phyloP scores from a whole-genome alignment of 352 stramenopile genomes.

The Pythium vanterpoolii region DNA sequence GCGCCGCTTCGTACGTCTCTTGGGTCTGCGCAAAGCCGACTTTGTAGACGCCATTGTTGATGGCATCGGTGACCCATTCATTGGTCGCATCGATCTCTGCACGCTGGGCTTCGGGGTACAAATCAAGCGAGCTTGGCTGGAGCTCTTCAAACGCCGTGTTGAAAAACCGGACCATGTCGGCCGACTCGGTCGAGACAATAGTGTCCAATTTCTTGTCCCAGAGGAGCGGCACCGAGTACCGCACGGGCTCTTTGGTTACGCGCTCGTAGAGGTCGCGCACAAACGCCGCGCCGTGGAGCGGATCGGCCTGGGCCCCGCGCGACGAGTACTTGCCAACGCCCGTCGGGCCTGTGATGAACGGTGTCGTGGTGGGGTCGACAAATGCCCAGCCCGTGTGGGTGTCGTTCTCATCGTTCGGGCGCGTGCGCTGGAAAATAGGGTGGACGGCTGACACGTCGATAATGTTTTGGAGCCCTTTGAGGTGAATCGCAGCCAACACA shows the following conservation, averaged over 20 bases:
- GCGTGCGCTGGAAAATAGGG: conserved; percentile 41
- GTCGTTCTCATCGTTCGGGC: conserved; percentile 33
- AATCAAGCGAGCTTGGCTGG: conserved; percentile 67
- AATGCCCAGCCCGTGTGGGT: conserved; percentile 87
- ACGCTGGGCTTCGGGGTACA: conserved; percentile 82
- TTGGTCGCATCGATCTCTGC: conserved; percentile 84
- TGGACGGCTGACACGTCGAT: conserved; percentile 87
- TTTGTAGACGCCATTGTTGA: conserved; percentile 92
- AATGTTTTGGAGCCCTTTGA: conserved; percentile 91
- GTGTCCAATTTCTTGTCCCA: conserved; percentile 92
- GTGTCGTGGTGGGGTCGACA: conserved; percentile 38
- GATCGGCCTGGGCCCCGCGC: conserved; percentile 43
- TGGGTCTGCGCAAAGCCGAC: conserved; percentile 53
- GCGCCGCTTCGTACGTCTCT: conserved; percentile 87
- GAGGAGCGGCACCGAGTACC: conserved; percentile 93
- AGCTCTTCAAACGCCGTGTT: conserved; percentile 91
- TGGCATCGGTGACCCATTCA: conserved; percentile 87
- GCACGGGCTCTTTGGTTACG: conserved; percentile 49
- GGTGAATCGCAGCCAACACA: conserved; percentile 61
- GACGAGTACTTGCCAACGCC: conserved; percentile 39
- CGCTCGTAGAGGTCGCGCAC: conserved; percentile 88
- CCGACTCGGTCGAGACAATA: conserved; percentile 96
- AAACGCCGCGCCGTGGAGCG: conserved; percentile 58
- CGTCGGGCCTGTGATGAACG: conserved; percentile 28
- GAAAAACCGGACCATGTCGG: conserved; percentile 95